Evolutionary conservation across 2,329 filamentous ascomycete species (phyloP).

Genomic region (Ceratocystis colombiana): DNA sequence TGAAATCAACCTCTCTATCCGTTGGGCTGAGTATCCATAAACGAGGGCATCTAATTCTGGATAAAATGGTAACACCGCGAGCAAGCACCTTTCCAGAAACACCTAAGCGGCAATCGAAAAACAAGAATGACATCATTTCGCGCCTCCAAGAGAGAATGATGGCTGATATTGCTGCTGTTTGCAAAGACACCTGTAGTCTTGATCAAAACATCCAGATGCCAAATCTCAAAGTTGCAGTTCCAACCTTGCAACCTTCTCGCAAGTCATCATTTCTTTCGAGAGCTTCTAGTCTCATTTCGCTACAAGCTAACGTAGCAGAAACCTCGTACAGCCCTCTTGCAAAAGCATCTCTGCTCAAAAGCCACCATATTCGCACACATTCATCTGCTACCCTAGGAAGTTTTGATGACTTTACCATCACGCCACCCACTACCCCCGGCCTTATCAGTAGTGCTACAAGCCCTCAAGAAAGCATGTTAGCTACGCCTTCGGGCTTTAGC

Average conservation of each 20-base stretch:
- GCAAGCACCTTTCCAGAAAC: constrained; percentile 32
- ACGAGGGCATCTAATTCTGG: constrained; percentile 44
- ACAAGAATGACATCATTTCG: constrained; percentile 33
- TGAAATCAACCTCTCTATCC: constrained; percentile 40
- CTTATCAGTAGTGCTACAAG: constrained; percentile 27
- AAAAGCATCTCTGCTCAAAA: constrained; percentile 13
- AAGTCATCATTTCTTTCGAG: constrained; percentile 15
- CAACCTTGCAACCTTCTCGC: not conserved
- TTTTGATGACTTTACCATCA: constrained; percentile 26
- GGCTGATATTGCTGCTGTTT: constrained; percentile 41
- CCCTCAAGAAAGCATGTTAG: constrained; percentile 27
- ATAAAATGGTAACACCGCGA: constrained; percentile 39
- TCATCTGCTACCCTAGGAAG: constrained; percentile 19
- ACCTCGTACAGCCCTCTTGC: constrained; percentile 6
- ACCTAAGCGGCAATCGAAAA: constrained; percentile 22
- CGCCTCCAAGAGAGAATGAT: constrained; percentile 40
- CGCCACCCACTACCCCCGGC: constrained; percentile 28
- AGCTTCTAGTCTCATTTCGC: constrained; percentile 15
- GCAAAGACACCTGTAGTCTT: constrained; percentile 43
- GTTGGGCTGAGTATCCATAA: constrained; percentile 43
- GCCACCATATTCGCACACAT: constrained; percentile 18
- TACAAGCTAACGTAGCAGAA: constrained; percentile 14
- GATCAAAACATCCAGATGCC: constrained; percentile 29
- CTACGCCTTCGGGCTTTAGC: constrained; percentile 27
- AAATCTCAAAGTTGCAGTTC: constrained; percentile 29